A percentile compares a stretch with the other conserved stretches of the same genome.
These are phyloP conservation scores for Microthlaspi erraticum DNA, from an alignment of 345 rosid genomes.

Conservation along the genomic window DNA sequence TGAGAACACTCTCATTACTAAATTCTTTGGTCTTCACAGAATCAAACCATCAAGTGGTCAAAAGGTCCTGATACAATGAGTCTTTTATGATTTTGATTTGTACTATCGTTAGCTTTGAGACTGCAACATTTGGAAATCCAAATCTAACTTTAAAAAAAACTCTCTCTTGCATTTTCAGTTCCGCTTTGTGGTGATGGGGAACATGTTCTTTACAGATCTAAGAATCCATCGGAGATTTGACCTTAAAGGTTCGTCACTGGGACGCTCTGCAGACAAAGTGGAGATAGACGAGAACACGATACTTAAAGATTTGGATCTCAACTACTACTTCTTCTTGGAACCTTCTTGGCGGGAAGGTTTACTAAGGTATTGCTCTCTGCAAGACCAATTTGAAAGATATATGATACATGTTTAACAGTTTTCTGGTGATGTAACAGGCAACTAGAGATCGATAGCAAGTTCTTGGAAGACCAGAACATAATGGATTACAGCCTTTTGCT, in stretches of 20 bases:
- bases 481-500: slow-evolving; percentile 99
- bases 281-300: slow-evolving; percentile 96
- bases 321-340: slow-evolving; percentile 79
- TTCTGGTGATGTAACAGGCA: slow-evolving; percentile 56
- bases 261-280: slow-evolving; percentile 88
- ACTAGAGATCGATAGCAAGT: slow-evolving; percentile 83
- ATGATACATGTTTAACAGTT: slow-evolving; percentile 7
- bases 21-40: slow-evolving; percentile 98
- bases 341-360: slow-evolving; percentile 95
- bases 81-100: neutral
- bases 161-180: slow-evolving; percentile 64
- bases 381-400: neutral
- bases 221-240: slow-evolving; percentile 96
- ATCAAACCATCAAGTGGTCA: slow-evolving; percentile 98
- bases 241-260: slow-evolving; percentile 93
- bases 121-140: slow-evolving; percentile 14
- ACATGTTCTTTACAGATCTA: slow-evolving; percentile 97
- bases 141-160: slow-evolving; percentile 26
- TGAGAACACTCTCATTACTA: slow-evolving; percentile 95
- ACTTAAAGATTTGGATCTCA: slow-evolving; percentile 93
- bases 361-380: slow-evolving; percentile 54
- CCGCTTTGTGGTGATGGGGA: slow-evolving; percentile 99
- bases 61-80: slow-evolving; percentile 59
- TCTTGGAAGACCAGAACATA: slow-evolving; percentile 80
- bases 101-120: slow-evolving; percentile 12